Evolutionary conservation across 208 protist genomes (phyloP).

Genomic region (Acanthamoeba lenticulata): DNA sequence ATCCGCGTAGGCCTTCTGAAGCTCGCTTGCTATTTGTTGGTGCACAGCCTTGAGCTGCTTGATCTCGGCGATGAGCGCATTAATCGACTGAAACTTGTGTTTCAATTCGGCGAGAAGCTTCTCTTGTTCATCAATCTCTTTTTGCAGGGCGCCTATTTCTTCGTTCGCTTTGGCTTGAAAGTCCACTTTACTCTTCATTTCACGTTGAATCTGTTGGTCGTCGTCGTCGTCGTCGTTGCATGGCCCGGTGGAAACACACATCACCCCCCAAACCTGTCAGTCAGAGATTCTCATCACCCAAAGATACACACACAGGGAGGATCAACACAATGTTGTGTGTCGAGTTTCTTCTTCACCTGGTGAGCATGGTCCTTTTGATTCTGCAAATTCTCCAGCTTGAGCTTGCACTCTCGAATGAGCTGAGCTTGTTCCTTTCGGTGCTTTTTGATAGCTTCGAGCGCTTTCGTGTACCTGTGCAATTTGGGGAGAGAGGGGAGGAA

Average conservation of each 20-base stretch:
- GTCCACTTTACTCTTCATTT: not conserved
- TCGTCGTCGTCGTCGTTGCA: not conserved
- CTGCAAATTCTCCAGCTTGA: conserved; percentile 69
- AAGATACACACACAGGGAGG: too few relatives aligned
- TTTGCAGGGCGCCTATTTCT: not conserved
- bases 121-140: not conserved
- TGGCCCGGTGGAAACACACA: not conserved
- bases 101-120: not conserved
- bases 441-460: conserved; percentile 80
- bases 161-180: conserved; percentile 34
- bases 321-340: conserved; percentile 12
- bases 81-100: not conserved
- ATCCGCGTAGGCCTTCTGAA: conserved; percentile 16
- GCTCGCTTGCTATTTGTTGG: not conserved
- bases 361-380: conserved; percentile 61
- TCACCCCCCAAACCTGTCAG: too few relatives aligned
- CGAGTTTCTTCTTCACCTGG: conserved; percentile 25
- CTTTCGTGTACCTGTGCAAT: conserved; percentile 84
- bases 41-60: conserved; percentile 51
- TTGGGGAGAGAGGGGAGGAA: too few relatives aligned
- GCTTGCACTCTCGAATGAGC: conserved; percentile 70
- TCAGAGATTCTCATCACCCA: too few relatives aligned
- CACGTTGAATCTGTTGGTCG: conserved; percentile 28
- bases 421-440: conserved; percentile 73
- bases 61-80: not conserved